These are phyloP conservation scores for Cyberlindnera mycetangii DNA, from an alignment of 805 yeast species.

Conservation along the genomic window DNA sequence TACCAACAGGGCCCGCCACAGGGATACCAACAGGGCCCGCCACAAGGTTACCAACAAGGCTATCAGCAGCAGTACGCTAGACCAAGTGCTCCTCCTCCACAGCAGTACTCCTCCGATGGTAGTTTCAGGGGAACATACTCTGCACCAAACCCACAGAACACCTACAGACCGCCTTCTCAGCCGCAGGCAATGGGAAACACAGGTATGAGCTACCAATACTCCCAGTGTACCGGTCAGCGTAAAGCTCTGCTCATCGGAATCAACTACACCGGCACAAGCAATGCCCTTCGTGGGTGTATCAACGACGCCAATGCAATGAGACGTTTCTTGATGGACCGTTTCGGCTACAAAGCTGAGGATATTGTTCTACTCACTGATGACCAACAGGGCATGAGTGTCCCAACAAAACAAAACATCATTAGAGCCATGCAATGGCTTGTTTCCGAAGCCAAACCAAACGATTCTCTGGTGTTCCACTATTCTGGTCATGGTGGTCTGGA, in stretches of 20 bases:
- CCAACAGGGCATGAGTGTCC: conserved; percentile 38
- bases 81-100: conserved; percentile 9
- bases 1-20: conserved; percentile 3
- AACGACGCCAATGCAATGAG: conserved; percentile 58
- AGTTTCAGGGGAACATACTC: conserved; percentile 2
- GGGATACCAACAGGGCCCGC: conserved; percentile 9
- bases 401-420: conserved; percentile 61
- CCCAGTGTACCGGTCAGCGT: conserved; percentile 57
- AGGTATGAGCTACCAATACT: conserved; percentile 37
- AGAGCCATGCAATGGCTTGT: conserved; percentile 76
- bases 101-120: conserved; percentile 7
- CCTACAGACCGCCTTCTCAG: conserved; percentile 19
- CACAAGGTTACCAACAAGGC: conserved; percentile 5
- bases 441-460: conserved; percentile 55
- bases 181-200: conserved; percentile 21
- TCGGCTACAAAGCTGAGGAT: conserved; percentile 29
- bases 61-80: neutral
- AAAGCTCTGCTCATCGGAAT: conserved; percentile 70
- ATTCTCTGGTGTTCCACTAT: conserved; percentile 66
- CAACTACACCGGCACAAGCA: conserved; percentile 58
- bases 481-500: conserved; percentile 76
- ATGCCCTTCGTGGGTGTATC: conserved; percentile 63
- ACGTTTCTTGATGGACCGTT: conserved; percentile 30
- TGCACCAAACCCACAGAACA: conserved; percentile 16
- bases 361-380: conserved; percentile 52